A percentile compares a stretch with the other conserved stretches of the same genome.
Conservation (phyloP, 805 yeast genomes). For the Zygosaccharomyces lentus region DNA sequence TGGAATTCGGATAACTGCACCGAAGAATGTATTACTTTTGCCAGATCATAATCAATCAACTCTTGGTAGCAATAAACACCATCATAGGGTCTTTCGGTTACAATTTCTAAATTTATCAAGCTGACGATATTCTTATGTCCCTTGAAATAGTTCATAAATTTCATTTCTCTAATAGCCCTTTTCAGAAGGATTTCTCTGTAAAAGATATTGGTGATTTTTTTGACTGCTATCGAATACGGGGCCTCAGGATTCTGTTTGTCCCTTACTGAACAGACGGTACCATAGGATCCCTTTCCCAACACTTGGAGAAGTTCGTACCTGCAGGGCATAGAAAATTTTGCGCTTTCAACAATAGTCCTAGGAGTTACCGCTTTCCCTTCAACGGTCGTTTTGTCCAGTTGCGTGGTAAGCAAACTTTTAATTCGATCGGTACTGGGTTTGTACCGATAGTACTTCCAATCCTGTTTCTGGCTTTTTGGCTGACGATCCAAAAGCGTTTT, state of each 20-base stretch:
- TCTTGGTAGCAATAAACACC: slow-evolving; percentile 91
- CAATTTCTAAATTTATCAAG: slow-evolving; percentile 69
- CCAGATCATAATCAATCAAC: slow-evolving; percentile 73
- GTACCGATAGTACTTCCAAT: slow-evolving; percentile 15
- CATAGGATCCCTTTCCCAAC: slow-evolving; percentile 83
- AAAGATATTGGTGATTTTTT: slow-evolving; percentile 72
- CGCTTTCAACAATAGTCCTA: slow-evolving; percentile 44
- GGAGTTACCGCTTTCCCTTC: slow-evolving; percentile 3
- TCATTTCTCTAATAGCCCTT: slow-evolving; percentile 79
- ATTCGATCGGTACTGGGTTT: slow-evolving; percentile 15
- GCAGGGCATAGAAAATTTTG: slow-evolving; percentile 57
- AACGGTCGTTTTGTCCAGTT: slow-evolving; percentile 6
- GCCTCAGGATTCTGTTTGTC: slow-evolving; percentile 25
- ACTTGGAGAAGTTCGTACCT: slow-evolving; percentile 54
- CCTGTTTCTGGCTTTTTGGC: slow-evolving; percentile 7
- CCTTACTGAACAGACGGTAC: slow-evolving; percentile 73
- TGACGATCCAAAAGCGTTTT: slow-evolving; percentile 10
- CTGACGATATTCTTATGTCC: slow-evolving; percentile 83
- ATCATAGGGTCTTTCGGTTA: slow-evolving; percentile 61
- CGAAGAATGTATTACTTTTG: slow-evolving; percentile 71
- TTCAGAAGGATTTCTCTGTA: slow-evolving; percentile 60
- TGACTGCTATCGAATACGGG: slow-evolving; percentile 58
- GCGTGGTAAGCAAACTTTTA: slow-evolving; percentile 12
- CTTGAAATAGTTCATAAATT: slow-evolving; percentile 72
- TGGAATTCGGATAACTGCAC: slow-evolving; percentile 83